Evolutionary conservation across 805 yeast species (phyloP), one percentile per base, ranked within the genome.

Genomic region (Saturnispora saitoi): DNA sequence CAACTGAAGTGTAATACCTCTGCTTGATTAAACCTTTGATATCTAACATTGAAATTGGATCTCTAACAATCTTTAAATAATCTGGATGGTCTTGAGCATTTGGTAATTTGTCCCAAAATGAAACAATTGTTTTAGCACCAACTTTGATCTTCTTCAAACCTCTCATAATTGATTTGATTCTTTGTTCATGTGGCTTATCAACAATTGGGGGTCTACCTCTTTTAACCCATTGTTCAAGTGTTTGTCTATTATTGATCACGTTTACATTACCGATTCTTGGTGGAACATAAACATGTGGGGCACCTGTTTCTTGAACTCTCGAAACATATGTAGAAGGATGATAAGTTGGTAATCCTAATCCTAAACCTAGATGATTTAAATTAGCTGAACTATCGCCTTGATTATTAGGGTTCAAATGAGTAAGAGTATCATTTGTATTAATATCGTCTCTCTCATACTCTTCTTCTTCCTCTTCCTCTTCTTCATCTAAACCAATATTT

Each of bases 201-300:
- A 88, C 87, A 49, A 87, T 83, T 2, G 96, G 95, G 4, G 96
- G 96, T 57, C 95, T 75, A 17, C 95, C 95, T 59, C 95, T 75
- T 64, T 86, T 83, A 30, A 78, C 76, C 56, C 87, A 82, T 51
- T 60, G 64, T 41, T 63, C 67, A 22, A 62, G 53, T 42, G 59
- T 43, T 45, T 58, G 61, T 26, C 55, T 54, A 47, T 56, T 60
- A 9, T 60, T 53, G 6, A 53, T 48, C 7, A 38, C 45, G 32
- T 54, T 58, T 9, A 38, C 43, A 32, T 54, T 58, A 4, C 54
- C 45, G 10, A 45, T 36, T 32, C 51, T 54, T 19, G 67, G 66
- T 7, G 66, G 66, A 36, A 54, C 51, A 44, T 60, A 63, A 24
- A 58, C 51, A 46, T 61, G 57, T 7, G 58, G 48, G 17, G 56